Conservation (phyloP, 2,329 filamentous ascomycete species). For the Endothia cerciana region DNA sequence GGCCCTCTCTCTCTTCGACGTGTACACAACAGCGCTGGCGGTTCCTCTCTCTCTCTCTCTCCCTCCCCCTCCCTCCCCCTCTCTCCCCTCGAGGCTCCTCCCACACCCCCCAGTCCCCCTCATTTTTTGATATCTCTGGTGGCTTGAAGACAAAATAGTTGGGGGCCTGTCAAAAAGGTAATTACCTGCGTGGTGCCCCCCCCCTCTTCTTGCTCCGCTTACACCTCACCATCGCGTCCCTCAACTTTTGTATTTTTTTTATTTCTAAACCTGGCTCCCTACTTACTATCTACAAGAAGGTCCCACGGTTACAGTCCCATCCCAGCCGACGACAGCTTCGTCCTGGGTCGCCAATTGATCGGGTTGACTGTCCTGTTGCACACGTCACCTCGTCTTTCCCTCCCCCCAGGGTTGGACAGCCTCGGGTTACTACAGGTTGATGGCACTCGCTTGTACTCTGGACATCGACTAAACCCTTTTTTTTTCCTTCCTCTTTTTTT, state of each 20-base stretch:
- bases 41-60: too few relatives aligned
- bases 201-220: neutral
- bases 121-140: constrained; percentile 2
- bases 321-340: too few relatives aligned
- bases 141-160: neutral
- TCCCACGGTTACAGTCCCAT: neutral
- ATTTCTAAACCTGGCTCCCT: too few relatives aligned
- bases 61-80: neutral
- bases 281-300: neutral
- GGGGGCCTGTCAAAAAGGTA: neutral
- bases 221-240: neutral
- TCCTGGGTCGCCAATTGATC: neutral
- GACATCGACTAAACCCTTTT: constrained; percentile 6
- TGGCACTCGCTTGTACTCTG: constrained; percentile 10
- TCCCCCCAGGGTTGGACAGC: neutral
- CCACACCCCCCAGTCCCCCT: neutral
- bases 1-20: too few relatives aligned
- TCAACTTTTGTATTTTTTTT: neutral
- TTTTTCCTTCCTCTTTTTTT: neutral
- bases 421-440: neutral
- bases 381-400: neutral
- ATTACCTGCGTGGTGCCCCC: constrained; percentile 6
- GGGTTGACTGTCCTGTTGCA: neutral
- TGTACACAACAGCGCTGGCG: too few relatives aligned
- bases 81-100: neutral